Evolutionary conservation across 177 flowering plant genomes (phyloP), one percentile per base, ranked within the genome.

Genomic region (Vitis hybrid): DNA sequence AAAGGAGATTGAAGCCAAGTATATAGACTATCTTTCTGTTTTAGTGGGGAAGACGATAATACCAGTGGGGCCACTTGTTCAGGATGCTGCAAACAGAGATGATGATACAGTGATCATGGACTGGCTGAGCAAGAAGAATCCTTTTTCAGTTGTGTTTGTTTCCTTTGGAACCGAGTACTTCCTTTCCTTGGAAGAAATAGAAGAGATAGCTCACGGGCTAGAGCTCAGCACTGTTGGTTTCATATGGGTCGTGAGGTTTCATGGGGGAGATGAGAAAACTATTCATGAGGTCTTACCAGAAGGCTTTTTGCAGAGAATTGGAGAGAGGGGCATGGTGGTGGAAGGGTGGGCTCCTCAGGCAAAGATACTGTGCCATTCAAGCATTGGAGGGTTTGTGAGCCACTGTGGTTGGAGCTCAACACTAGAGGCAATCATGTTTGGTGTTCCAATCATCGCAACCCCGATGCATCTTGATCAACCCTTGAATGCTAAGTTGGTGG

Each of bases 11-110:
- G 82, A 81, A 17, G 78, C 54, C 1, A 76, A 79, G 15, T 76
- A 76, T 28, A 11, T 69, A 4, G 77, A 74, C 28, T 71, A 71
- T 28, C 54, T 79, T 3, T 73, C 79, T 7, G 61, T 2, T 24
- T 22, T 65, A 12, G 0, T 19, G 6, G 67, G 49, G 17, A 81
- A 76, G 72, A 62, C 68, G 51, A 57, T 79, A 2, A 70, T 71
- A 13, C 68, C 75, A 0, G 64, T 69, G 0, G 84, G 84, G 11
- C 77, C 81, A 15, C 81, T 81, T 20, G 73, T 78, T 68, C 75
- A 73, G 20, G 77, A 73, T 7, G 65, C 71, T 15, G 10, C 1
- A 1, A 6, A 62, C 0, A 57, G 54, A 11, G 38, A 52, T 31
- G 66, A 53, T 2, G 59, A 62, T 1, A 44, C 38, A 4, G 65